Conservation (phyloP, 257 asterid species). For the Eustoma russellianum region DNA sequence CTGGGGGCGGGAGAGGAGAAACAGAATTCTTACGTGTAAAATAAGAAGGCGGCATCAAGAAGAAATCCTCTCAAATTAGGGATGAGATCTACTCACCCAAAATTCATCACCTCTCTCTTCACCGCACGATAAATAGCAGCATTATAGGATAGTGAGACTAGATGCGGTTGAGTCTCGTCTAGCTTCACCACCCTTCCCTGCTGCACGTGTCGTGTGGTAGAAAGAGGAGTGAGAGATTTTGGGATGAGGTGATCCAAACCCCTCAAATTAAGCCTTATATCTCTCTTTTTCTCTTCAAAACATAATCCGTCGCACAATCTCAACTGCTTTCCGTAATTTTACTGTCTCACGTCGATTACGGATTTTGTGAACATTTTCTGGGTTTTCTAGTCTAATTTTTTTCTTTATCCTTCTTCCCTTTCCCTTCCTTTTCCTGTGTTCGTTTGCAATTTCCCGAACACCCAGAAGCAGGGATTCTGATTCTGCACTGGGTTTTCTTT, state of each 20-base stretch:
- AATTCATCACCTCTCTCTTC: no score
- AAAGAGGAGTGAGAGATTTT: no score
- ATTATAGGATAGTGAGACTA: no score
- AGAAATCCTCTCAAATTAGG: slow-evolving; percentile 37
- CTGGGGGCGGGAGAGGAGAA: no score
- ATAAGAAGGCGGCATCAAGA: slow-evolving; percentile 52
- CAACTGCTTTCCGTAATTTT: slow-evolving; percentile 4
- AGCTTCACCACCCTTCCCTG: no score
- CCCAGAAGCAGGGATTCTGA: slow-evolving; percentile 9
- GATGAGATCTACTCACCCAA: no score
- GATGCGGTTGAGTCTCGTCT: no score
- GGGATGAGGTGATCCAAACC: no score
- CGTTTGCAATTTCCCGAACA: slow-evolving; percentile 1
- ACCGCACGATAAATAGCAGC: no score
- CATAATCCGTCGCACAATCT: slow-evolving; percentile 8
- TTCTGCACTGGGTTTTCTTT: background rate
- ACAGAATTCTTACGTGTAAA: background rate
- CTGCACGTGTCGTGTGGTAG: no score
- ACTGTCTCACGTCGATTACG: slow-evolving; percentile 1
- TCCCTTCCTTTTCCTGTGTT: slow-evolving; percentile 18
- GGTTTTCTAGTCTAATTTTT: background rate
- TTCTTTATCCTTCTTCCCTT: slow-evolving; percentile 17
- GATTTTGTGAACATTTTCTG: background rate
- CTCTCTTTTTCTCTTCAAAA: slow-evolving; percentile 21
- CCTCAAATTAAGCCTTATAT: slow-evolving; percentile 8